A percentile compares a stretch with the other conserved stretches of the same genome.
Evolutionary conservation across 352 stramenopile species (phyloP).

Genomic region (Phytophthora hybrid): DNA sequence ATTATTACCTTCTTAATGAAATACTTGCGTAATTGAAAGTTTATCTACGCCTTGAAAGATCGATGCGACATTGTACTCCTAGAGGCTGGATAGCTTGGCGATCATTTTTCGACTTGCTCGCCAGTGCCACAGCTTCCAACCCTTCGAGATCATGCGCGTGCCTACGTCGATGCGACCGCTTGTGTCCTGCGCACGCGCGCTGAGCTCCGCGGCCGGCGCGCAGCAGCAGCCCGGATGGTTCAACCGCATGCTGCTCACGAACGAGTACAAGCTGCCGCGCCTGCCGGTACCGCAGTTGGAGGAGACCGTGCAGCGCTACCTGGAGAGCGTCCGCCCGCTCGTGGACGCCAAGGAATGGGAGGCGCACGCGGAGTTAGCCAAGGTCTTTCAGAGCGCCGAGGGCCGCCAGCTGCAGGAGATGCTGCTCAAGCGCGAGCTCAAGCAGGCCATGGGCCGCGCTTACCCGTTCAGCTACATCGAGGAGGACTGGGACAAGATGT

Average conservation of each 20-base stretch:
- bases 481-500: constrained; percentile 93
- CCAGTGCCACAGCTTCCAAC: not conserved
- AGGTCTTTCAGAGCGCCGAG: constrained; percentile 62
- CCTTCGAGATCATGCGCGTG: constrained; percentile 37
- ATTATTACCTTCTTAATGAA: too few relatives aligned
- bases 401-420: constrained; percentile 68
- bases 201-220: constrained; percentile 28
- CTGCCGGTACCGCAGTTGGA: constrained; percentile 91
- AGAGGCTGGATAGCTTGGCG: not conserved
- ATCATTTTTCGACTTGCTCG: constrained; percentile 38
- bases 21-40: too few relatives aligned
- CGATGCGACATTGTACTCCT: too few relatives aligned
- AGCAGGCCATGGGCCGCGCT: constrained; percentile 76
- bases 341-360: constrained; percentile 68
- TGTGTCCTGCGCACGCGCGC: constrained; percentile 24
- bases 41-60: too few relatives aligned
- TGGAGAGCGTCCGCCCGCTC: constrained; percentile 83
- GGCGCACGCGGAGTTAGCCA: constrained; percentile 69
- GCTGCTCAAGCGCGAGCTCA: constrained; percentile 76
- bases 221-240: constrained; percentile 68
- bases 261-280: constrained; percentile 80
- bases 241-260: constrained; percentile 76
- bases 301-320: constrained; percentile 91
- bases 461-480: constrained; percentile 96
- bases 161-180: constrained; percentile 26